Conservation (phyloP, 192 early-diverging fungal species). For the Umbelopsis sp. region DNA sequence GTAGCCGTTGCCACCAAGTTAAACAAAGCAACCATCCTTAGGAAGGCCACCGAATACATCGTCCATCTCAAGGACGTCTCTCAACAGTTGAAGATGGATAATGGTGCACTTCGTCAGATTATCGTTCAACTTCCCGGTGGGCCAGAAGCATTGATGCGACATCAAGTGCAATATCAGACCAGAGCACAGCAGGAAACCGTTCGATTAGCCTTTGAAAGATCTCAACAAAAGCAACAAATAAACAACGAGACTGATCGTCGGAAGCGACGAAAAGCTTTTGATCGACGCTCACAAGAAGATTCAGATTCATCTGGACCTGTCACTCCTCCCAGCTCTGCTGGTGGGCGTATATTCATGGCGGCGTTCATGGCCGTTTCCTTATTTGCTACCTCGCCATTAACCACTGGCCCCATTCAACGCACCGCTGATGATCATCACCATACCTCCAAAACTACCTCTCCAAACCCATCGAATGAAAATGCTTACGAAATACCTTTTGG, state of each 20-base stretch:
- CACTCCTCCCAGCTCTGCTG: conserved; percentile 32
- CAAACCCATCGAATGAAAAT: not conserved
- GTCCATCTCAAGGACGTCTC: conserved; percentile 50
- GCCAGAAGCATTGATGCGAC: conserved; percentile 28
- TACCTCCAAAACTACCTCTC: conserved; percentile 24
- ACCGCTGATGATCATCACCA: conserved; percentile 31
- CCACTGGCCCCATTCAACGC: conserved; percentile 26
- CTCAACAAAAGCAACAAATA: conserved; percentile 12
- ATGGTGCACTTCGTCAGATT: conserved; percentile 42
- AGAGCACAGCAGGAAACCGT: not conserved
- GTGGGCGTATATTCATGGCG: conserved; percentile 56
- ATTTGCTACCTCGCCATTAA: conserved; percentile 45
- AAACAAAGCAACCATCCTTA: conserved; percentile 93
- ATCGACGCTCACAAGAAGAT: conserved; percentile 5
- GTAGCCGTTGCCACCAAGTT: conserved; percentile 83
- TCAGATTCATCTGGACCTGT: conserved; percentile 18
- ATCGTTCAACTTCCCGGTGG: conserved; percentile 50
- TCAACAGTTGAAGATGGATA: conserved; percentile 47
- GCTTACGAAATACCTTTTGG: not conserved
- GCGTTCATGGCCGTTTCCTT: conserved; percentile 61
- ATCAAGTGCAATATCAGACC: conserved; percentile 3
- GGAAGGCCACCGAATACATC: conserved; percentile 94
- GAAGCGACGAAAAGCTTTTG: not conserved
- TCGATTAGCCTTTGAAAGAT: conserved; percentile 1
- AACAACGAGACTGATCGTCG: not conserved